Evolutionary conservation across 306 rosid genomes (phyloP).

Genomic region (barrel medic (Medicago truncatula)): MtrunA17r5.0-ANR NC_053045.1:37957501-37958000

Average conservation of each 20-base stretch:
- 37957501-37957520: slow-evolving; percentile 75
- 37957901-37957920: slow-evolving; percentile 69
- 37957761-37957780: slow-evolving; percentile 44
- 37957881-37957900: slow-evolving; percentile 73
- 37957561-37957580: slow-evolving; percentile 60
- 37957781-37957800: slow-evolving; percentile 52
- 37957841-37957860: slow-evolving; percentile 60
- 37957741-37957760: slow-evolving; percentile 33
- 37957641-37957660: slow-evolving; percentile 55
- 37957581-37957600: slow-evolving; percentile 51
- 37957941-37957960: slow-evolving; percentile 75
- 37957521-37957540: slow-evolving; percentile 52
- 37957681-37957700: slow-evolving; percentile 47
- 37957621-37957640: slow-evolving; percentile 54
- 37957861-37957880: slow-evolving; percentile 74
- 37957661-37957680: slow-evolving; percentile 15
- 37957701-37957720: slow-evolving; percentile 52
- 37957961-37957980: slow-evolving; percentile 68
- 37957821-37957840: slow-evolving; percentile 49
- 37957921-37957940: slow-evolving; percentile 48
- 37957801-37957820: slow-evolving; percentile 48
- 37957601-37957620: slow-evolving; percentile 41
- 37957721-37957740: neutral
- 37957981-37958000: slow-evolving; percentile 68
- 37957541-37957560: slow-evolving; percentile 56